Percentiles rank a stretch among this genome's conserved stretches.
phyloP scores from a whole-genome alignment of 2,329 filamentous ascomycete species.

The Pseudomassariella vexata region DNA sequence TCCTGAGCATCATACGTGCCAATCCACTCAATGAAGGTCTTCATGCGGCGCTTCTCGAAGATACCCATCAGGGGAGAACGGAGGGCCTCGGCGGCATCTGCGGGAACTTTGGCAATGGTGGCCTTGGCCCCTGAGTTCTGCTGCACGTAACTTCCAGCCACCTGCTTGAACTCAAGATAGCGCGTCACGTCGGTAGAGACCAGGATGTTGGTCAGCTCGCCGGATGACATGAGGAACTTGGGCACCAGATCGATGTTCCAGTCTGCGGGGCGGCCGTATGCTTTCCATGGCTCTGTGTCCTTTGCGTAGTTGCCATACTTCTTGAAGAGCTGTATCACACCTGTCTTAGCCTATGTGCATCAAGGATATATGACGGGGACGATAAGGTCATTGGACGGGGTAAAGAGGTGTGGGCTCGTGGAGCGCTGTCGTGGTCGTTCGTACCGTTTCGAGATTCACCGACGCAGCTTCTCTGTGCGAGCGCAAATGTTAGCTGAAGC shows the following conservation, averaged over 20 bases:
- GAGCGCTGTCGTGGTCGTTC: no score
- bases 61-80: constrained; percentile 92
- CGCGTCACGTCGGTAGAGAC: constrained; percentile 89
- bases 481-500: constrained; percentile 15
- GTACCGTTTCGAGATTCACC: constrained; percentile 89
- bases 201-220: constrained; percentile 96
- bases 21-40: constrained; percentile 95
- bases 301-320: constrained; percentile 79
- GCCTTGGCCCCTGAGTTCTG: constrained; percentile 77
- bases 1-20: constrained; percentile 80
- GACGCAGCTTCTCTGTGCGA: constrained; percentile 78
- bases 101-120: constrained; percentile 94
- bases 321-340: constrained; percentile 72
- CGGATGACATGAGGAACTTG: constrained; percentile 97
- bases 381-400: constrained; percentile 9
- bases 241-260: constrained; percentile 99
- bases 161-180: constrained; percentile 90
- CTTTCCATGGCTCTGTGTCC: constrained; percentile 92
- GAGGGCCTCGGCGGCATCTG: constrained; percentile 84
- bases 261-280: constrained; percentile 93
- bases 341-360: constrained; percentile 2
- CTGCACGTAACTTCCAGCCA: constrained; percentile 94
- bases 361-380: background rate
- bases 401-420: constrained; percentile 4
- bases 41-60: constrained; percentile 95